These are phyloP conservation scores for Prunus campanulata DNA, from an alignment of 306 rosid species.

Conservation along the genomic window DNA sequence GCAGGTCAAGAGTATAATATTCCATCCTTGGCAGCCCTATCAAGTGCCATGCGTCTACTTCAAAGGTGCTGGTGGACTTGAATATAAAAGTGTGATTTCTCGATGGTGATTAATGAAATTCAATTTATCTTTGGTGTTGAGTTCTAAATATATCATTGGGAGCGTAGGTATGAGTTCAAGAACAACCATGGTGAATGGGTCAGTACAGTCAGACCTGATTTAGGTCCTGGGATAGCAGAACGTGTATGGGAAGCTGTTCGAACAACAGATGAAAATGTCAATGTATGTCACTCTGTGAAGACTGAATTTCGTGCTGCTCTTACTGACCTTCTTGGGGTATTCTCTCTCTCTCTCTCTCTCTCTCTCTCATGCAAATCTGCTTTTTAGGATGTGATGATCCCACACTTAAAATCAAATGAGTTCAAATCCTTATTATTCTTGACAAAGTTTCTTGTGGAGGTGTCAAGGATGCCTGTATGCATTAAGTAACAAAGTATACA, in stretches of 20 bases:
- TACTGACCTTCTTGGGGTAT: conserved; percentile 78
- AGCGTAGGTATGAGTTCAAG: conserved; percentile 72
- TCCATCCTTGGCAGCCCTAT: conserved; percentile 80
- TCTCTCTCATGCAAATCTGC: not conserved
- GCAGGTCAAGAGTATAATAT: conserved; percentile 47
- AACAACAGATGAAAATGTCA: conserved; percentile 49
- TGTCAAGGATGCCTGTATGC: too few relatives aligned
- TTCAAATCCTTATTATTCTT: not conserved
- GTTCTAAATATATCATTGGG: conserved; percentile 9
- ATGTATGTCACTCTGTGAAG: conserved; percentile 46
- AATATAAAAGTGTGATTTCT: conserved; percentile 11
- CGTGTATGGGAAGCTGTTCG: conserved; percentile 58
- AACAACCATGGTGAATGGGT: conserved; percentile 83
- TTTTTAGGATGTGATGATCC: not conserved
- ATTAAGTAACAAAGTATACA: too few relatives aligned
- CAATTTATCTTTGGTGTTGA: not conserved
- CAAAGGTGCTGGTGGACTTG: conserved; percentile 43
- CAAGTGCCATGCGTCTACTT: conserved; percentile 66
- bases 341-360: conserved; percentile 9
- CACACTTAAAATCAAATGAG: not conserved
- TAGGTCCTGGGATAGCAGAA: conserved; percentile 82
- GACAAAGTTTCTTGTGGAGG: too few relatives aligned
- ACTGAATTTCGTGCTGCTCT: conserved; percentile 63
- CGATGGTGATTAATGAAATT: not conserved
- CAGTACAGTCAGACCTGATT: conserved; percentile 52